Percentiles rank a stretch among this genome's conserved stretches.
phyloP scores from a whole-genome alignment of 75 land plant species.

The Pinus albicaulis region DNA sequence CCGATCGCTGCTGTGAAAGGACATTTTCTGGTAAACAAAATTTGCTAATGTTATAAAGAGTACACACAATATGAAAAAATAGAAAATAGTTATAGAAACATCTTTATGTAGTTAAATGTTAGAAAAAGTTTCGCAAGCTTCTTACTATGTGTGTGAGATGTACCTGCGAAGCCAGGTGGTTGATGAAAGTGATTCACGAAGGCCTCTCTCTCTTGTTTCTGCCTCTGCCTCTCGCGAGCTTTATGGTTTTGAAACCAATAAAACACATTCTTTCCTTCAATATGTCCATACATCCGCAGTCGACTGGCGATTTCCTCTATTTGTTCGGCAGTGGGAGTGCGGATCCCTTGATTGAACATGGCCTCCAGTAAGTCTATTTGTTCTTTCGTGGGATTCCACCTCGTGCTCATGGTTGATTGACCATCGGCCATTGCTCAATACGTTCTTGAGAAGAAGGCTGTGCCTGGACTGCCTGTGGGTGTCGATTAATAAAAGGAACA shows the following conservation, averaged over 20 bases:
- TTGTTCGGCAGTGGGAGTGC: conserved; percentile 50
- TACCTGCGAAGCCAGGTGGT: not conserved
- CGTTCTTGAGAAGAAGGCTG: not conserved
- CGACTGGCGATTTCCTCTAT: conserved; percentile 44
- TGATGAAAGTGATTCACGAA: conserved; percentile 15
- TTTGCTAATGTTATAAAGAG: not conserved
- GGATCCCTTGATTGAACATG: conserved; percentile 37
- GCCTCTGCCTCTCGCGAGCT: conserved; percentile 58
- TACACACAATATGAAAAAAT: not conserved
- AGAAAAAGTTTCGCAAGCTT: rapidly evolving
- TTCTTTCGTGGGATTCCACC: conserved; percentile 59
- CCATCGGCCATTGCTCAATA: not conserved
- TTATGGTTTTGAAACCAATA: conserved; percentile 77
- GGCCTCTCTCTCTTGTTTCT: conserved; percentile 26
- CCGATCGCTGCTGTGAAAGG: not conserved
- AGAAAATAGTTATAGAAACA: not conserved
- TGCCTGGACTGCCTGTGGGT: not conserved
- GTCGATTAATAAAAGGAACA: not conserved
- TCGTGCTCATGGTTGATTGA: conserved; percentile 1
- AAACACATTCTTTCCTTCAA: conserved; percentile 46
- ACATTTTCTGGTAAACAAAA: not conserved
- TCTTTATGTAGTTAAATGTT: not conserved
- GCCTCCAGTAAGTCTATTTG: conserved; percentile 39
- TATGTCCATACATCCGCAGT: conserved; percentile 42
- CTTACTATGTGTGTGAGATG: conserved; percentile 10